A percentile compares a stretch with the other conserved stretches of the same genome.
phyloP scores from a whole-genome alignment of 345 rosid species.

The Syzygium jambos region DNA sequence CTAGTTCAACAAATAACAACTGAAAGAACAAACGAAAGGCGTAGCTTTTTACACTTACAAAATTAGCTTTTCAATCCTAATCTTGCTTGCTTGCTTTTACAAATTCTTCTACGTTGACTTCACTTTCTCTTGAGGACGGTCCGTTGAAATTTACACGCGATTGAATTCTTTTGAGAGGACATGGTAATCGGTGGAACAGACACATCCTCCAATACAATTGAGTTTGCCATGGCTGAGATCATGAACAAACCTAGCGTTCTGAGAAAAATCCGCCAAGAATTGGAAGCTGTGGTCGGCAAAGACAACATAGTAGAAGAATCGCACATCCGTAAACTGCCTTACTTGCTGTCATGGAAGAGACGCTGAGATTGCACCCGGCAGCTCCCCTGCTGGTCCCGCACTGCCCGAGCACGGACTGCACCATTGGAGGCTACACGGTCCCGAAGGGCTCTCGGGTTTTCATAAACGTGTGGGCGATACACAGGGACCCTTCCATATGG shows the following conservation, averaged over 20 bases:
- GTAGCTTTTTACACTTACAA: background rate
- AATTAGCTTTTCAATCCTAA: background rate
- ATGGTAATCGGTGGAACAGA: conserved; percentile 56
- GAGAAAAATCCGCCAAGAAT: conserved; percentile 35
- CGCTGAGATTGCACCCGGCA: conserved; percentile 39
- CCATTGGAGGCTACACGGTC: conserved; percentile 32
- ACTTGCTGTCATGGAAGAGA: conserved; percentile 44
- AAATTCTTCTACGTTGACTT: background rate
- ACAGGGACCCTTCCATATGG: conserved; percentile 43
- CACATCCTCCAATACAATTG: conserved; percentile 37
- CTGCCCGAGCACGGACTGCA: conserved; percentile 25
- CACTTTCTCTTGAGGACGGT: background rate
- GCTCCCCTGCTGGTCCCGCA: conserved; percentile 48
- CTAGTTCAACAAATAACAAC: background rate
- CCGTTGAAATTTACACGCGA: background rate
- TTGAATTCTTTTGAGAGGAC: conserved; percentile 18
- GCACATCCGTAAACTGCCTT: conserved; percentile 30
- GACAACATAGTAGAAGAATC: conserved; percentile 37
- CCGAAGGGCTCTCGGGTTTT: conserved; percentile 37
- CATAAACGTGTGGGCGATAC: conserved; percentile 48
- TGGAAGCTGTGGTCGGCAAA: conserved; percentile 37
- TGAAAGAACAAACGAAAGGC: background rate
- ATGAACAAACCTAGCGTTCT: conserved; percentile 33
- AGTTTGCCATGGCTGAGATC: conserved; percentile 47
- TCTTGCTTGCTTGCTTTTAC: background rate